A percentile compares a stretch with the other conserved stretches of the same genome.
Evolutionary conservation across 23 red algal species (phyloP).

Genomic region (Cyanidioschyzon merolae): DNA sequence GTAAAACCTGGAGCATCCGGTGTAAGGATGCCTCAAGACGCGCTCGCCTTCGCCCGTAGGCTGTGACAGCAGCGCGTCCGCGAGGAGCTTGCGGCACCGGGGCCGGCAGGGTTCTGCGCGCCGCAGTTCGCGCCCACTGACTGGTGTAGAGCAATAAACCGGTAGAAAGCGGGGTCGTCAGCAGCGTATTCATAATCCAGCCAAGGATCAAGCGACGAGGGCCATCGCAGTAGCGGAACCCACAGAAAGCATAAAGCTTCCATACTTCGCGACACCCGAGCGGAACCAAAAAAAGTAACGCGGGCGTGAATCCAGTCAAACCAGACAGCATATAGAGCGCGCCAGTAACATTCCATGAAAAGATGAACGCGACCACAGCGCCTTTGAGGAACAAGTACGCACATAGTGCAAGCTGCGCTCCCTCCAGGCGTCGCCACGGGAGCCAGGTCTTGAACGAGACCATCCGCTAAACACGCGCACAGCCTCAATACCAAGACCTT

Average conservation of each 20-base stretch:
- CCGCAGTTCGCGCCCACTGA: too few relatives aligned
- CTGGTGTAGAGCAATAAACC: neutral
- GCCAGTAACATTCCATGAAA: neutral
- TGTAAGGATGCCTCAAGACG: too few relatives aligned
- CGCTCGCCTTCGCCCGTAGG: too few relatives aligned
- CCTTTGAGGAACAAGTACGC: neutral
- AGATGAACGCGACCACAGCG: neutral
- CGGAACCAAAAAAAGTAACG: neutral
- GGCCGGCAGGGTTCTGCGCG: too few relatives aligned
- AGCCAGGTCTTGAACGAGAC: too few relatives aligned
- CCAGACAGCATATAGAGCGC: neutral
- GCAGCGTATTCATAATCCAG: neutral
- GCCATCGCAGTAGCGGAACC: neutral
- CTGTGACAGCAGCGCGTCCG: too few relatives aligned
- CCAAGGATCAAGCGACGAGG: neutral
- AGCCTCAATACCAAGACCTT: too few relatives aligned
- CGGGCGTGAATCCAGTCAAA: neutral
- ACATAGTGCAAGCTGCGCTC: too few relatives aligned
- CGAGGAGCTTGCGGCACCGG: too few relatives aligned
- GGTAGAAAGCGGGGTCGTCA: neutral
- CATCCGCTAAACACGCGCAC: too few relatives aligned
- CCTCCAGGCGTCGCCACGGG: too few relatives aligned
- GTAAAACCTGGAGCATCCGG: neutral
- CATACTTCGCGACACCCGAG: neutral
- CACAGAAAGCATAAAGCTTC: slow-evolving; percentile 1